phyloP scores from a whole-genome alignment of 2,329 filamentous ascomycete species.

The Fusarium foetens region DNA sequence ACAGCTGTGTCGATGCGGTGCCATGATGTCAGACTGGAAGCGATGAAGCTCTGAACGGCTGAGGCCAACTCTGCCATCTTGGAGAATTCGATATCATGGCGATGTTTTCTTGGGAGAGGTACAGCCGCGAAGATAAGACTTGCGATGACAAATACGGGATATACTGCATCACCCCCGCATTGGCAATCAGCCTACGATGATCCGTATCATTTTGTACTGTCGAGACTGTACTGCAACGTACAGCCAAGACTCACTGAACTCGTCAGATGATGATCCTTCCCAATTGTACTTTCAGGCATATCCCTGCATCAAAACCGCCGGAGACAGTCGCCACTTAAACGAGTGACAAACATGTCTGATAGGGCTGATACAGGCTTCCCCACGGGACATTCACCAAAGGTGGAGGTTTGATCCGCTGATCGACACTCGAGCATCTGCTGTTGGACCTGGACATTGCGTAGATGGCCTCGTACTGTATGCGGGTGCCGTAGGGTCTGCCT shows the following conservation, averaged over 20 bases:
- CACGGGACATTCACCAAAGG: not conserved
- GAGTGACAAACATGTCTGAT: not conserved
- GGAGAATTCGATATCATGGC: constrained; percentile 5
- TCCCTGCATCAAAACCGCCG: not conserved
- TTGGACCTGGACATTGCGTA: not conserved
- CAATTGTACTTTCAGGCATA: not conserved
- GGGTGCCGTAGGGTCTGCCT: constrained; percentile 6
- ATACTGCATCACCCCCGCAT: constrained; percentile 4
- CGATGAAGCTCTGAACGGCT: constrained; percentile 11
- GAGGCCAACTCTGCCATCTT: constrained; percentile 27
- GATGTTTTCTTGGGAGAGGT: not conserved
- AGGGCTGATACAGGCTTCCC: constrained; percentile 12
- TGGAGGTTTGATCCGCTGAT: not conserved
- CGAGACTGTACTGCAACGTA: not conserved
- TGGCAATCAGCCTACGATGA: constrained; percentile 3
- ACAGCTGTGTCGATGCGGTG: constrained; percentile 1
- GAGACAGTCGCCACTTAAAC: not conserved
- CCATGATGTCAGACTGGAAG: not conserved
- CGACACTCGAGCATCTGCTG: not conserved
- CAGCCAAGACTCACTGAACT: not conserved
- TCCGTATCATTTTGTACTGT: not conserved
- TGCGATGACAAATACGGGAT: not conserved
- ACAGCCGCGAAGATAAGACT: not conserved
- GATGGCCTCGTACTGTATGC: not conserved
- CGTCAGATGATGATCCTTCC: not conserved